Evolutionary conservation across 768 basidiomycete species (phyloP), one percentile per base, ranked within the genome.

Genomic region (Fistulinella prunicolor): DNA sequence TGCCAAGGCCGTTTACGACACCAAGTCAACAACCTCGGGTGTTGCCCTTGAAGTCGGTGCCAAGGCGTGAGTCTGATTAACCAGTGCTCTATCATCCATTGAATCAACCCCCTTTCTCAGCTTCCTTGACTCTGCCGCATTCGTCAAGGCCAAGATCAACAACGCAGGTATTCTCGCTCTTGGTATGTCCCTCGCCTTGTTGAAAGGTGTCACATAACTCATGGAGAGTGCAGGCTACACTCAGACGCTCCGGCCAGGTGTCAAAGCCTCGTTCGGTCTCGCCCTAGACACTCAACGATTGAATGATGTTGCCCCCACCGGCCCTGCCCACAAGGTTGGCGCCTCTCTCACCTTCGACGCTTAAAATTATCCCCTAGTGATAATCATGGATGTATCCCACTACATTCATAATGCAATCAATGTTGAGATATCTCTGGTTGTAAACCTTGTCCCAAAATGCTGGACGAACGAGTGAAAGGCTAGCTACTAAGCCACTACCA

Each of bases 141-240:
- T 90, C 65, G 79, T 97, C 73, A 98, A 99, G 81, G 90, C 94
- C 58, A 97, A 97, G 81, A 94, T 98, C 77, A 97, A 97, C 83
- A 95, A 94, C 75, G 68, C 83, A 49, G 94, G 94, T 78, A 79
- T 94, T 65, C 79, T 96, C 57, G 86, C 82, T 61, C 83, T 95
- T 57, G 86, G 82, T 90, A 65, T 53, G 70, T 63, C 3, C 10
- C 17, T 12, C 9, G 9, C 22, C n/a, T 29, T 14, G 26, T 49
- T 20, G 16, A 7, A 43, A 2, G 4, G 38, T 40, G 43, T 38
- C 42, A 26, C 42, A 9, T 47, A 19, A 19, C 52, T 61, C 34
- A 65, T 30, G 26, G 34, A 20, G 26, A 56, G 51, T 20, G 10
- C 52, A 86, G 86, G 86, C 57, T 94, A 93, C 76, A 95, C 93